These are phyloP conservation scores for Coffea humblotiana DNA, from an alignment of 305 asterid genomes.

Conservation along the genomic window DNA sequence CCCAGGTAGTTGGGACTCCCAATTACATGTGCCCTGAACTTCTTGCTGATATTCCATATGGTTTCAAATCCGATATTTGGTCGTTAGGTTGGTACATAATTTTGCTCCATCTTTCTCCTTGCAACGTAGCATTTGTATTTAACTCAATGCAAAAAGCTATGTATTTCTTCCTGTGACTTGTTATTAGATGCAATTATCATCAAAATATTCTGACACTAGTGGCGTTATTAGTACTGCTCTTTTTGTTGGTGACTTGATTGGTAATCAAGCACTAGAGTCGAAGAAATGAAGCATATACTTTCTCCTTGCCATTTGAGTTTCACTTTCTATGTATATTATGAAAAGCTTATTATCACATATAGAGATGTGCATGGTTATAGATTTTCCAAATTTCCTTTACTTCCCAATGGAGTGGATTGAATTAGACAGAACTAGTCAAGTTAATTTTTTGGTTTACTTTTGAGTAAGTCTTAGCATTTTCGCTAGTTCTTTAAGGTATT, in stretches of 20 bases:
- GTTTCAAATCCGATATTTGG: constrained; percentile 99
- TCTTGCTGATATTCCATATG: constrained; percentile 94
- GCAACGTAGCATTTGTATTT: background rate
- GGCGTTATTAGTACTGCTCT: background rate
- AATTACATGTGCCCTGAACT: constrained; percentile 99
- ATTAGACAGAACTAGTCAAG: background rate
- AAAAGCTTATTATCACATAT: background rate
- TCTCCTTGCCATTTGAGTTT: background rate
- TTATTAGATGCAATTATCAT: background rate
- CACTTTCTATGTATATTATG: too few relatives aligned
- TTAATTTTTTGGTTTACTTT: background rate
- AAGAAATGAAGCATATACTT: background rate
- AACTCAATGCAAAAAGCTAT: background rate
- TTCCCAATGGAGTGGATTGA: background rate
- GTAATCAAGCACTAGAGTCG: background rate
- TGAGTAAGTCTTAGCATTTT: background rate
- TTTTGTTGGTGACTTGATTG: background rate
- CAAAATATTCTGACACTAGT: background rate
- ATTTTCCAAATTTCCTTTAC: background rate
- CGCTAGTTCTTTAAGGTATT: background rate
- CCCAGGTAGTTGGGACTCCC: constrained; percentile 98
- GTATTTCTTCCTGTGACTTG: background rate
- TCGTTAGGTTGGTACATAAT: constrained; percentile 68
- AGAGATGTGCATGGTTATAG: background rate
- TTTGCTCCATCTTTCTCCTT: background rate